Percentiles rank a stretch among this genome's conserved stretches.
Conservation (phyloP, 495 filamentous ascomycete species). For the Talaromyces borbonicus region DNA sequence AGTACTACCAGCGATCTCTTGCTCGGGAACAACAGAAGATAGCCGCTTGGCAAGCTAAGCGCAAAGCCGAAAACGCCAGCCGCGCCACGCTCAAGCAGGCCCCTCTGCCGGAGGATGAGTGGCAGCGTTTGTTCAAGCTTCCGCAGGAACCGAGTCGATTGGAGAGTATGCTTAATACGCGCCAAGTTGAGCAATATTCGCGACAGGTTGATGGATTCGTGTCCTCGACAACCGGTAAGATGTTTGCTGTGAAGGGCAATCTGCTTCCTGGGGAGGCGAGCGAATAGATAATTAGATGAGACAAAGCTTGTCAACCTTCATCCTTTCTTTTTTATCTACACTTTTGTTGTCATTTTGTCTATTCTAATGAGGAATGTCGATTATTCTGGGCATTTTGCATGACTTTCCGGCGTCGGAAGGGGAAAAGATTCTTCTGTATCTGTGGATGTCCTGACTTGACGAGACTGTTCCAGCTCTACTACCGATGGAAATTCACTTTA, state of each 20-base stretch:
- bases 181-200: conserved; percentile 96
- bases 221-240: conserved; percentile 82
- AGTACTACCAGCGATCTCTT: conserved; percentile 96
- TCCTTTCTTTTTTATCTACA: background rate
- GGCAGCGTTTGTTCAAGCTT: conserved; percentile 95
- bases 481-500: conserved; percentile 2
- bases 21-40: conserved; percentile 95
- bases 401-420: conserved; percentile 44
- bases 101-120: conserved; percentile 90
- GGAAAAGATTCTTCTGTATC: conserved; percentile 33
- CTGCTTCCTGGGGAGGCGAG: conserved; percentile 39
- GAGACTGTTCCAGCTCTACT: background rate
- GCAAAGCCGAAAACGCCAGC: conserved; percentile 85
- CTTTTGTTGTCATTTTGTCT: conserved; percentile 6
- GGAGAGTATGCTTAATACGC: conserved; percentile 83
- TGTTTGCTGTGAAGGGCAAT: conserved; percentile 89
- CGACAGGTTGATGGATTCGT: conserved; percentile 97
- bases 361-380: conserved; percentile 4
- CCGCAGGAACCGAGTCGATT: conserved; percentile 86
- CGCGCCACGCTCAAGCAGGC: conserved; percentile 79
- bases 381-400: conserved; percentile 23
- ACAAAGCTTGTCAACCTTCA: background rate
- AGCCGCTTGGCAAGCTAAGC: conserved; percentile 87
- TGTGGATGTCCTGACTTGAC: conserved; percentile 32
- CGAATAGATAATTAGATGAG: conserved; percentile 22